phyloP scores from a whole-genome alignment of 2,329 filamentous ascomycete species.

The Nemania bipapillata region DNA sequence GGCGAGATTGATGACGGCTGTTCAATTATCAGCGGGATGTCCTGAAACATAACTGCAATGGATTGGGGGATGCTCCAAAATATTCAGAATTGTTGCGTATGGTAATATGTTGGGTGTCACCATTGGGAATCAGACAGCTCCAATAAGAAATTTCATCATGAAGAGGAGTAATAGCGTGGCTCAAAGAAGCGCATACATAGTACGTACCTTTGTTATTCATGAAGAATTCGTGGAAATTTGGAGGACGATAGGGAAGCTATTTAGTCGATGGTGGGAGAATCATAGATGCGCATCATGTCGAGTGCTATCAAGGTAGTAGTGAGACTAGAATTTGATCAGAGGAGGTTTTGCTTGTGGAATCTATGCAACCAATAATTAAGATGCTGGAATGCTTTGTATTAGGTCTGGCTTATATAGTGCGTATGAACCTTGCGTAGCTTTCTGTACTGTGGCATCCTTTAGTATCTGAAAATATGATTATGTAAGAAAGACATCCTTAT shows the following conservation, averaged over 20 bases:
- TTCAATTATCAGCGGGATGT: constrained; percentile 15
- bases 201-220: constrained; percentile 28
- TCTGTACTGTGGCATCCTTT: no score
- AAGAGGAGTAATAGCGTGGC: constrained; percentile 1
- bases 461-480: no score
- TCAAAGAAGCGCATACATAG: neutral
- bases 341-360: neutral
- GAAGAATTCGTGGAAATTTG: neutral
- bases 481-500: no score
- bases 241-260: neutral
- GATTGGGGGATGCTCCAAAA: neutral
- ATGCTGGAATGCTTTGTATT: neutral
- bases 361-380: neutral
- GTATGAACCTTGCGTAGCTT: no score
- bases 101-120: constrained; percentile 66
- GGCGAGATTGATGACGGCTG: neutral
- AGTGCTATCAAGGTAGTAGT: neutral
- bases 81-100: constrained; percentile 66
- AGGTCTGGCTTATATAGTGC: no score
- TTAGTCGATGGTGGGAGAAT: constrained; percentile 11
- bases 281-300: constrained; percentile 22
- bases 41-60: neutral
- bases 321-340: neutral
- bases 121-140: constrained; percentile 78
- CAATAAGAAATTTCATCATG: constrained; percentile 71